These are phyloP conservation scores for Verticillium nonalfalfae DNA, from an alignment of 2,329 filamentous ascomycete genomes.

Conservation along the genomic window DNA sequence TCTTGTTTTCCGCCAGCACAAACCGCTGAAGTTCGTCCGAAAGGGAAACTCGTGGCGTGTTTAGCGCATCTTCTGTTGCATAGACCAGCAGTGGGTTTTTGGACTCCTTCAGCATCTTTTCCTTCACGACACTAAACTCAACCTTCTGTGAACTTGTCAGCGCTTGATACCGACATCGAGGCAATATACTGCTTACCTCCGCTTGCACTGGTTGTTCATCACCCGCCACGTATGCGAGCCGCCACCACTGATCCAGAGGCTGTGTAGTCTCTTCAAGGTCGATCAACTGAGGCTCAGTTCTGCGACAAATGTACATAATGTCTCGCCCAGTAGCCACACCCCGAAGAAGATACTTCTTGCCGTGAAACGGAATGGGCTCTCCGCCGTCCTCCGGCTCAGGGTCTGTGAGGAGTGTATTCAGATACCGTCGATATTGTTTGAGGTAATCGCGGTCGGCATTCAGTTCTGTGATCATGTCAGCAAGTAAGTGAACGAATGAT, in stretches of 20 bases:
- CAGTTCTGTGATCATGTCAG: constrained; percentile 16
- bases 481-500: neutral
- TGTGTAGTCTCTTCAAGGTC: constrained; percentile 28
- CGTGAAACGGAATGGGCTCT: constrained; percentile 28
- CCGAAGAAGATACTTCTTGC: constrained; percentile 42
- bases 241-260: constrained; percentile 49
- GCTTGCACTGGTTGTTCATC: constrained; percentile 36
- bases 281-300: constrained; percentile 32
- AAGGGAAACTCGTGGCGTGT: constrained; percentile 24
- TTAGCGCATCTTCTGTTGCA: constrained; percentile 43
- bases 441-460: constrained; percentile 22
- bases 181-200: constrained; percentile 32
- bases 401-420: constrained; percentile 30
- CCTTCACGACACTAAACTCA: constrained; percentile 35
- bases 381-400: constrained; percentile 25
- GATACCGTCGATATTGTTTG: constrained; percentile 26
- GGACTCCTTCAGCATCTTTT: constrained; percentile 39
- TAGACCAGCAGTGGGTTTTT: constrained; percentile 45
- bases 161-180: neutral
- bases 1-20: constrained; percentile 42
- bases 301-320: constrained; percentile 43
- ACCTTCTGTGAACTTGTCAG: constrained; percentile 34
- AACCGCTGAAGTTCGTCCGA: constrained; percentile 36
- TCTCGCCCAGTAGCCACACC: constrained; percentile 42
- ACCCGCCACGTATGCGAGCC: constrained; percentile 33